These are phyloP conservation scores for Thielaviopsis ethacetica DNA, from an alignment of 2,329 filamentous ascomycete species.

Conservation along the genomic window DNA sequence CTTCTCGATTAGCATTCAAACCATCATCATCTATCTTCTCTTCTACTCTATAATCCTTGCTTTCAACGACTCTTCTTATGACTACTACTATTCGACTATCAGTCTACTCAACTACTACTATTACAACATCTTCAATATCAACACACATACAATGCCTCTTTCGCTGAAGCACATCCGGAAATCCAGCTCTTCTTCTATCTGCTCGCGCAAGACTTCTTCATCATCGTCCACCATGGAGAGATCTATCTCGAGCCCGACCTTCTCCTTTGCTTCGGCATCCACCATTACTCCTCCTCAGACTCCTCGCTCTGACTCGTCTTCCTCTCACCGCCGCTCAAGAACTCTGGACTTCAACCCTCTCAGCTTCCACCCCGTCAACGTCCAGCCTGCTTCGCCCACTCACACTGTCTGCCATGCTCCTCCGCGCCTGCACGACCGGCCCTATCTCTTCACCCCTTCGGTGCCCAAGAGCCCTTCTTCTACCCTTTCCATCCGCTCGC, in stretches of 20 bases:
- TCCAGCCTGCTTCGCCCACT: neutral
- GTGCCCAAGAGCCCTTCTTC: conserved; percentile 5
- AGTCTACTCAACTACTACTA: neutral
- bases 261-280: neutral
- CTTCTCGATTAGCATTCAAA: neutral
- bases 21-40: neutral
- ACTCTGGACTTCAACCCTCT: conserved; percentile 12
- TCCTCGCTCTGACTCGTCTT: neutral
- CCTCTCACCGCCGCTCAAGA: conserved; percentile 9
- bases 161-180: conserved; percentile 5
- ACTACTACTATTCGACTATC: neutral
- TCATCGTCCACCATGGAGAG: conserved; percentile 7
- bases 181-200: conserved; percentile 7
- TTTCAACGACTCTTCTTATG: neutral
- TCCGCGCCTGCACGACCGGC: conserved; percentile 12
- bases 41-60: neutral
- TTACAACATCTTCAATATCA: neutral
- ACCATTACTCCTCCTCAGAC: neutral
- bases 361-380: conserved; percentile 2
- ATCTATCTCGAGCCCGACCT: conserved; percentile 3
- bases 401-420: conserved; percentile 6
- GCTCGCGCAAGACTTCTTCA: conserved; percentile 3
- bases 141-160: conserved; percentile 6
- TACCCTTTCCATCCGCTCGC: conserved; percentile 10
- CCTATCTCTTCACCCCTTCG: conserved; percentile 8